Evolutionary conservation across 2,329 filamentous ascomycete genomes (phyloP), one percentile per base, ranked within the genome.

Genomic region (Geosmithia morbida): DNA sequence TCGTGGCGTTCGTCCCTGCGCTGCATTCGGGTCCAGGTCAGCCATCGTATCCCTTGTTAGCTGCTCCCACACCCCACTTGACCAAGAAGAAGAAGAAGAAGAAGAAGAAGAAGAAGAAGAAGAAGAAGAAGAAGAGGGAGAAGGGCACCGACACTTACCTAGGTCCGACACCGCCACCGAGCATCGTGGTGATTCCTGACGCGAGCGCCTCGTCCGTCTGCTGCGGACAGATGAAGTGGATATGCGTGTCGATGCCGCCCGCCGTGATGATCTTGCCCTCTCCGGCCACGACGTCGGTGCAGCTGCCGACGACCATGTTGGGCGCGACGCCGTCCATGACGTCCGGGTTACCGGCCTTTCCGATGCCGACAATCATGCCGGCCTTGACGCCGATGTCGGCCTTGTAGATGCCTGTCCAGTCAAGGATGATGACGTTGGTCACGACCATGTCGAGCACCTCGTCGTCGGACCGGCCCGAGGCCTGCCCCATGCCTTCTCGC

Each of bases 301-400:
- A 87, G 52, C 82, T 83, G 11, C 90, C 90, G 10, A 96, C 79
- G 2, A 95, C 69, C 80, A 97, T 79, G 48, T 80, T 74, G 0
- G 79, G 71, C 50, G 83, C 72, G 7, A 97, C 87, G 4, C 86
- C 86, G 30, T 92, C 83, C 90, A 96, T 96, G 44, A 94, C 79
- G 64, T 97, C 90, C n/a, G 90, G 90, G 57, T 96, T 97, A 18
- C 90, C 90, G 16, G 90, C 87, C 66, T 97, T 96, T 50, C 90
- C 90, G 55, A 97, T 90, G 1, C 80, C 90, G 26, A 83, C 81
- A 57, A 97, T 96, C 40, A 84, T 61, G 2, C 90, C 89, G 54
- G 88, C 66, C 63, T 94, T 95, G 62, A 97, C 81, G 26, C 90
- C 90, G 59, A 97, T 94, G 62, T 97, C 90, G 6, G 89, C 90